Base-by-base conservation (phyloP, 2,329 filamentous ascomycete species). In the Cyanodermella asteris region DNA sequence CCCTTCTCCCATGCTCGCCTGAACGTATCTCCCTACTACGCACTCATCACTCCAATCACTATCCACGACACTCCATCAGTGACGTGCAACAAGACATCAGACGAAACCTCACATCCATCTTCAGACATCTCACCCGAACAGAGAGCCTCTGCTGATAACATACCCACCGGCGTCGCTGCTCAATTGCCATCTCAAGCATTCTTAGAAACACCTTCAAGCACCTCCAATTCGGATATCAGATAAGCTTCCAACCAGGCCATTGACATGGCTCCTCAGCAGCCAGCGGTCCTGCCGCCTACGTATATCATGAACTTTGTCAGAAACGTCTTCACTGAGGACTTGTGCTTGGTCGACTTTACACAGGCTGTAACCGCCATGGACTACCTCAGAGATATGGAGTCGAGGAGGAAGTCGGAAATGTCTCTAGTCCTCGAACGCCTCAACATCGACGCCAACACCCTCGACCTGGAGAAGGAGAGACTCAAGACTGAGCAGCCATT, bases 331-430 rank as follows among this genome's bases (percentile, higher is more conserved):
- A 53, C 62, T 13, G 38, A 53, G 2, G 52, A 63, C 22, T 41
- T 72, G 7, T 50, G 56, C 17, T 45, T 56, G 20, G 66, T 72
- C 30, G 67, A 72, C 44, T 73, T 72, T 34, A 60, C 64, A 12
- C 66, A 72, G 39, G 63, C 67, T 11, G 46, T 73, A 33, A 69
- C 66, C 3, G 66, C 64, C 6, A 49, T 73, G 26, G 68, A 73
- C 44, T 73, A 73, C 39, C 53, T 72, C 25, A 64, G 62, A 33
- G 65, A 72, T 31, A 48, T 73, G 6, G 66, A 73, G 39, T 56
- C 47, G 22, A 54, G 67, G 31, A 55, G 67, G 35, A 55, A 59
- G 31, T 59, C 61, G 28, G 68, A 72, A 36, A 51, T 69, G 20
- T 48, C 51, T 5, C 51, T 53, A 7, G 63, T 64, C 4, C 49